Conservation (phyloP, 73 alveolate species). For the Paramecium octaurelia region DNA sequence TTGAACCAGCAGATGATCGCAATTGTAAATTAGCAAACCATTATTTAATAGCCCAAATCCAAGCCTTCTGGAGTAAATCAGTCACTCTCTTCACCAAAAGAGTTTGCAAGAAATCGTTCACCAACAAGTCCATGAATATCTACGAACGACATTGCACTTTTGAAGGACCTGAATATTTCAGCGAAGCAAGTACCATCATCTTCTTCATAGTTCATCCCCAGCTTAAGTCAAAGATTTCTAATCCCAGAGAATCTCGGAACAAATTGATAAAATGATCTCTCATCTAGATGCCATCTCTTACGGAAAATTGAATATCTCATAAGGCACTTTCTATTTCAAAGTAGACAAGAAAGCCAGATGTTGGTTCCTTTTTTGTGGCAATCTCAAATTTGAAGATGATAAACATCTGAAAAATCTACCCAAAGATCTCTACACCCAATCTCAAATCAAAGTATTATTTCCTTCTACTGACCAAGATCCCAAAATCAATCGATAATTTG, state of each 20-base stretch:
- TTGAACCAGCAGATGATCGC: conserved; percentile 42
- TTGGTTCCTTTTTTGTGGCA: conserved; percentile 38
- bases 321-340: conserved; percentile 29
- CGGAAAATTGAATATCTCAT: background rate
- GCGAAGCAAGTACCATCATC: background rate
- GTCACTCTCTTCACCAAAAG: conserved; percentile 20
- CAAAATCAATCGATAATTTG: background rate
- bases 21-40: background rate
- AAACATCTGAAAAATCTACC: background rate
- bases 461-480: background rate
- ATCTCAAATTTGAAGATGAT: conserved; percentile 29
- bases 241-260: conserved; percentile 23
- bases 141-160: conserved; percentile 28
- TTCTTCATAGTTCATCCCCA: background rate
- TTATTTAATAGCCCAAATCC: background rate
- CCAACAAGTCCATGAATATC: background rate
- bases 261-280: conserved; percentile 11
- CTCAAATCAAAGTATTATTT: background rate
- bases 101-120: background rate
- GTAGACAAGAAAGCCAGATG: conserved; percentile 23
- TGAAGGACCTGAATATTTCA: conserved; percentile 42
- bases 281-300: conserved; percentile 38
- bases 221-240: conserved; percentile 32
- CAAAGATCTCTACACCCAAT: background rate
- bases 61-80: conserved; percentile 44